Evolutionary conservation across 108 stramenopile genomes (phyloP).

Genomic region (Parietichytrium sp.): DNA sequence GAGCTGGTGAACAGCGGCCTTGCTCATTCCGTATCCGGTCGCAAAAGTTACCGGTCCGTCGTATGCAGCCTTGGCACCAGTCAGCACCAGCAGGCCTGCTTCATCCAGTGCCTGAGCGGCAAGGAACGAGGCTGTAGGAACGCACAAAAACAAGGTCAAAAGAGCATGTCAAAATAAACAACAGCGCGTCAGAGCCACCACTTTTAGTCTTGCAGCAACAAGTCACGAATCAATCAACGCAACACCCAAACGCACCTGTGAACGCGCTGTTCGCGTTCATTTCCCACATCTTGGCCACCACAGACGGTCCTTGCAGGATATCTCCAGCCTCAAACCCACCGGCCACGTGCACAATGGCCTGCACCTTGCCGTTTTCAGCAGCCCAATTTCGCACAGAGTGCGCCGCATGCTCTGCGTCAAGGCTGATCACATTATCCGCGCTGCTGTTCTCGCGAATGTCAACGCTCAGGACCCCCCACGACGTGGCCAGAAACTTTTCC

Average conservation of each 20-base stretch:
- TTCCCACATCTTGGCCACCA: neutral
- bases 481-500: neutral
- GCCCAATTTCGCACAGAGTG: neutral
- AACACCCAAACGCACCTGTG: no score
- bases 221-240: no score
- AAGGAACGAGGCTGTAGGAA: neutral
- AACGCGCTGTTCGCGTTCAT: slow-evolving; percentile 5
- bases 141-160: no score
- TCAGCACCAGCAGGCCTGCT: slow-evolving; percentile 39
- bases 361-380: neutral
- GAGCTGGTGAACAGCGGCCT: slow-evolving; percentile 40
- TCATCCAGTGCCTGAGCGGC: neutral
- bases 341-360: slow-evolving; percentile 22
- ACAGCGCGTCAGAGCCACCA: no score
- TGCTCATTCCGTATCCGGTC: slow-evolving; percentile 45
- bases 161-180: no score
- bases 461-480: slow-evolving; percentile 1
- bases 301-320: neutral
- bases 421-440: neutral
- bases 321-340: slow-evolving; percentile 20
- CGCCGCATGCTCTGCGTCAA: neutral
- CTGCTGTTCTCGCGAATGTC: neutral
- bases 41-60: slow-evolving; percentile 15
- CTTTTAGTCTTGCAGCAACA: no score
- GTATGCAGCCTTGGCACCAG: slow-evolving; percentile 39